Conservation (phyloP, 441 rosid species). For the Viola pubescens region DNA sequence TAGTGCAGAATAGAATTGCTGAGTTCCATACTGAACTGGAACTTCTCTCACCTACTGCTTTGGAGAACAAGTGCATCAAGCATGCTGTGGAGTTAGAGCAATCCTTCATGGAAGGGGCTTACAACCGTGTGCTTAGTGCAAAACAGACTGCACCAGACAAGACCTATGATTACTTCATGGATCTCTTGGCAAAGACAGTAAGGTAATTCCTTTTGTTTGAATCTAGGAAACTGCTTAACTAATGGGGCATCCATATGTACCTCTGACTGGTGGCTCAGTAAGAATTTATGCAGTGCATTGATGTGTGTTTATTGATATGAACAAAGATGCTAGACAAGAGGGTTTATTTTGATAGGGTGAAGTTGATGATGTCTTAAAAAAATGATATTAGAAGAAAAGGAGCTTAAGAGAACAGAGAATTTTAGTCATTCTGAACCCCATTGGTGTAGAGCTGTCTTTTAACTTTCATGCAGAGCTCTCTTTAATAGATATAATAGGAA, state of each 20-base stretch:
- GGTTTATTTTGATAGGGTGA: too few species aligned
- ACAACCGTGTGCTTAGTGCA: constrained; percentile 87
- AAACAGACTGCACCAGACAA: constrained; percentile 84
- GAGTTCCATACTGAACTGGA: constrained; percentile 95
- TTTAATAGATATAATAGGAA: too few species aligned
- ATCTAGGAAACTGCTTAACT: background rate
- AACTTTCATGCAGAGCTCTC: too few species aligned
- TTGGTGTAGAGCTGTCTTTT: too few species aligned
- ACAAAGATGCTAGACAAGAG: too few species aligned
- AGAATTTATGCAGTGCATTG: too few species aligned
- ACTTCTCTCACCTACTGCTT: constrained; percentile 62
- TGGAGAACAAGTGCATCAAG: constrained; percentile 83
- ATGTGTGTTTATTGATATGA: too few species aligned
- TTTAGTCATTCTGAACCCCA: too few species aligned
- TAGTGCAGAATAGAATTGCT: constrained; percentile 92
- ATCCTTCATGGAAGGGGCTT: constrained; percentile 98
- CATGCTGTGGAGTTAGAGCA: constrained; percentile 99
- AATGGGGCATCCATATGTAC: background rate
- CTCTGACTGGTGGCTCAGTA: background rate
- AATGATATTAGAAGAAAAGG: too few species aligned
- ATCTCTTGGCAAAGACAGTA: constrained; percentile 94
- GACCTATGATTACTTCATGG: constrained; percentile 87
- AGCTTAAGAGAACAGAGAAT: too few species aligned
- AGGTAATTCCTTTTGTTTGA: constrained; percentile 38
- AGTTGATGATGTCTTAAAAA: too few species aligned